phyloP scores from a whole-genome alignment of 768 basidiomycete species.

The Boletus coccyginus region DNA sequence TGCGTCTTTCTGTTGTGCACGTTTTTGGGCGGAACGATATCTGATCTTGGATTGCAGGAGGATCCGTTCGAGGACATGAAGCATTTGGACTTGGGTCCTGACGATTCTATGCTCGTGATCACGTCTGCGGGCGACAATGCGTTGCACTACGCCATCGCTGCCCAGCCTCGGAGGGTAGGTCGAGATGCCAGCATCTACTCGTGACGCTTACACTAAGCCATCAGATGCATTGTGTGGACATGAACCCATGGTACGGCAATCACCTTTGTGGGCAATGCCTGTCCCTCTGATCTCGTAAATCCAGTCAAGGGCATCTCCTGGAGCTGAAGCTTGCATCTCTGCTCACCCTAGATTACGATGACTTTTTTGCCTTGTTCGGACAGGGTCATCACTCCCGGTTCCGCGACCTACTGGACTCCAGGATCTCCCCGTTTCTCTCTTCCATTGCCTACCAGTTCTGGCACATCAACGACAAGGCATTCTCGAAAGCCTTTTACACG shows the following conservation, averaged over 20 bases:
- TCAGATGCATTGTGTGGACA: slow-evolving; percentile 68
- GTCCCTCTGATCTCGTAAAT: neutral
- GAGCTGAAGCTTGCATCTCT: slow-evolving; percentile 76
- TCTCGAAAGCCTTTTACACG: slow-evolving; percentile 57
- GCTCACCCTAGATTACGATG: slow-evolving; percentile 51
- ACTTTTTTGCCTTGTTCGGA: slow-evolving; percentile 69
- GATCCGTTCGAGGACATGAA: slow-evolving; percentile 75
- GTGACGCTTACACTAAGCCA: neutral
- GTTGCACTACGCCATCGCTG: slow-evolving; percentile 73
- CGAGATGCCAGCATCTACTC: neutral
- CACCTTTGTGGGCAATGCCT: neutral
- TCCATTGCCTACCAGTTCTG: slow-evolving; percentile 77
- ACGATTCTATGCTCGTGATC: slow-evolving; percentile 71
- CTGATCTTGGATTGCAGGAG: slow-evolving; percentile 41
- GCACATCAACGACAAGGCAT: slow-evolving; percentile 55
- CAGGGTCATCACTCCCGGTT: slow-evolving; percentile 59
- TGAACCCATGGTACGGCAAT: slow-evolving; percentile 56
- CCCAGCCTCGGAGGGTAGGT: slow-evolving; percentile 50
- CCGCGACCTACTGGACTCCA: slow-evolving; percentile 54
- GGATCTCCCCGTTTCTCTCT: slow-evolving; percentile 65
- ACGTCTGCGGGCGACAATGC: slow-evolving; percentile 81
- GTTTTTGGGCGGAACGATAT: neutral
- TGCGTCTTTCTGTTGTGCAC: slow-evolving; percentile 15
- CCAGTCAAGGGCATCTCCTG: slow-evolving; percentile 69
- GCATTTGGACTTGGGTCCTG: slow-evolving; percentile 51